Conservation (phyloP, 805 yeast genomes). For the Saccharomycopsis sp. region DNA sequence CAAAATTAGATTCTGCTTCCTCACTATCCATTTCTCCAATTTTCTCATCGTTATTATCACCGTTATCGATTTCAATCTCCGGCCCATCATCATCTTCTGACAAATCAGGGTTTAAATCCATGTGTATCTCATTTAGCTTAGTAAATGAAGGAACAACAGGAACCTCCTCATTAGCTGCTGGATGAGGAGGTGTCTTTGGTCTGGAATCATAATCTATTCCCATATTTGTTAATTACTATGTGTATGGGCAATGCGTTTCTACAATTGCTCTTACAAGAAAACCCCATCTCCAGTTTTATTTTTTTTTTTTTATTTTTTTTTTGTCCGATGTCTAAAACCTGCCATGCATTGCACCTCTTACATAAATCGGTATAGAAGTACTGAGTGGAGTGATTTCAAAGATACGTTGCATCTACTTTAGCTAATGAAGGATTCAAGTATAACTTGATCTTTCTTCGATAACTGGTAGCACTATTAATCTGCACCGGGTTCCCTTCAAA, state of each 20-base stretch:
- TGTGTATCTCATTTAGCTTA: constrained; percentile 3
- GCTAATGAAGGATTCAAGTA: constrained; percentile 61
- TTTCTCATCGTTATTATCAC: not conserved
- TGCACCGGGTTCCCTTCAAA: constrained; percentile 93
- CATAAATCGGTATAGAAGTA: too few relatives aligned
- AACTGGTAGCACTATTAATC: constrained; percentile 59
- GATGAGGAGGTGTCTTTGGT: constrained; percentile 19
- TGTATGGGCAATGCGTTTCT: too few relatives aligned
- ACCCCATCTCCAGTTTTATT: too few relatives aligned
- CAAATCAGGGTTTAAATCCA: constrained; percentile 21
- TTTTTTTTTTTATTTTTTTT: too few relatives aligned
- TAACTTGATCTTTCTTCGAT: constrained; percentile 74
- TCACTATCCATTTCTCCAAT: constrained; percentile 3
- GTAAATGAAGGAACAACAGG: constrained; percentile 6
- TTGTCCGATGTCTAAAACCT: too few relatives aligned
- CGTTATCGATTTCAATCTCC: not conserved
- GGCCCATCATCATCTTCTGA: constrained; percentile 14
- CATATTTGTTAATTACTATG: too few relatives aligned
- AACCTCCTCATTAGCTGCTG: constrained; percentile 16
- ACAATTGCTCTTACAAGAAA: too few relatives aligned
- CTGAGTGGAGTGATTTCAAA: not conserved
- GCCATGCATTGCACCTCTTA: too few relatives aligned
- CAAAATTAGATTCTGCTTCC: constrained; percentile 1
- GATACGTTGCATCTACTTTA: constrained; percentile 88
- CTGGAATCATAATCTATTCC: constrained; percentile 9